phyloP scores from a whole-genome alignment of 1,139 yeast genomes.

The Petasospora rhodanensis region DNA sequence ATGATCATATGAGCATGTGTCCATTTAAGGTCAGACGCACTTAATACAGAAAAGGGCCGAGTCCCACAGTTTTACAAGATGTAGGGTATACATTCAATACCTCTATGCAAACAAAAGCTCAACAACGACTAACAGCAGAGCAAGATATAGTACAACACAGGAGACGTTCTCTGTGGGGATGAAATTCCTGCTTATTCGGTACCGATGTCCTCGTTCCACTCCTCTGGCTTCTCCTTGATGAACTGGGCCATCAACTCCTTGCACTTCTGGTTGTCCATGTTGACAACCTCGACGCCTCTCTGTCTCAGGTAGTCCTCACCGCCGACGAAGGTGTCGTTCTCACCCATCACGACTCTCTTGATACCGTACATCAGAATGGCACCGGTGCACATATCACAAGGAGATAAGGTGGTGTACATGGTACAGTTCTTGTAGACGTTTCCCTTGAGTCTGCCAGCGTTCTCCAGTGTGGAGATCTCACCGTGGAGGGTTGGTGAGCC shows the following conservation, averaged over 20 bases:
- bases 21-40: no score
- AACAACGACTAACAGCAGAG: no score
- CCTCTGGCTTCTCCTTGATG: slow-evolving; percentile 70
- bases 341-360: slow-evolving; percentile 83
- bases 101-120: no score
- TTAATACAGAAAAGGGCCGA: no score
- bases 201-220: slow-evolving; percentile 92
- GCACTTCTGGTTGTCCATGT: slow-evolving; percentile 64
- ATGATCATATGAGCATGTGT: no score
- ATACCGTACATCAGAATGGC: slow-evolving; percentile 87
- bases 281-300: slow-evolving; percentile 72
- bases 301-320: slow-evolving; percentile 64
- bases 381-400: slow-evolving; percentile 94
- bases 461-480: slow-evolving; percentile 82
- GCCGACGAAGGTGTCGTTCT: slow-evolving; percentile 74
- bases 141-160: neutral
- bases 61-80: no score
- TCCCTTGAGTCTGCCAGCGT: slow-evolving; percentile 81
- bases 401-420: slow-evolving; percentile 87
- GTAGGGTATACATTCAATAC: no score
- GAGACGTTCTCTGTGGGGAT: no score
- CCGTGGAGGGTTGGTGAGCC: slow-evolving; percentile 81
- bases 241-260: slow-evolving; percentile 70
- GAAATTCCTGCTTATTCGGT: slow-evolving; percentile 27
- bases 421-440: slow-evolving; percentile 63